A percentile compares a stretch with the other conserved stretches of the same genome.
Conservation (phyloP, 441 rosid genomes). For the Populus tomentosa region DNA sequence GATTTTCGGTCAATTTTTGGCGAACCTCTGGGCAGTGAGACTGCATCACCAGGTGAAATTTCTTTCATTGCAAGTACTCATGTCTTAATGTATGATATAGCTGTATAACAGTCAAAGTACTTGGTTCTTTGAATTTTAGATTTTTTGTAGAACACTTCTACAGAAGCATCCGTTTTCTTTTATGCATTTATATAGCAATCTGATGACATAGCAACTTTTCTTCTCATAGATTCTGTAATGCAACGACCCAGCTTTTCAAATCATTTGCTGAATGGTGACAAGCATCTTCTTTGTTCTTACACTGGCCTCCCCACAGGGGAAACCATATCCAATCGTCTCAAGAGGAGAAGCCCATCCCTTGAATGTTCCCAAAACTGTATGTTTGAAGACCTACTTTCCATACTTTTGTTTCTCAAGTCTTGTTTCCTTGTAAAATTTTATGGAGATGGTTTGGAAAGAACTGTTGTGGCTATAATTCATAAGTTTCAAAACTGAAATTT, state of each 20-base stretch:
- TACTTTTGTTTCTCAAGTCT: background rate
- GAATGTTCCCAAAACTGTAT: conserved; percentile 1
- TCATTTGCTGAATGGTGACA: background rate
- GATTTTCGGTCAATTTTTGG: background rate
- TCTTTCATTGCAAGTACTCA: background rate
- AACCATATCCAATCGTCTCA: background rate
- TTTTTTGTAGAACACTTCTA: background rate
- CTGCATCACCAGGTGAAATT: background rate
- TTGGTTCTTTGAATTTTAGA: background rate
- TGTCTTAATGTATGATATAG: background rate
- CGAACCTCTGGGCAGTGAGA: background rate
- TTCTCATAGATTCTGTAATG: background rate
- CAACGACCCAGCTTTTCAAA: background rate
- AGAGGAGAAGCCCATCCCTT: background rate
- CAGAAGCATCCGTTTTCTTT: background rate
- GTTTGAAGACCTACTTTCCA: background rate
- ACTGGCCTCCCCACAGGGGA: background rate
- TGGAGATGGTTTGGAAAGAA: background rate
- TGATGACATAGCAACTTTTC: background rate
- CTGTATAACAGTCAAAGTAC: background rate
- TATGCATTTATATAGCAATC: background rate
- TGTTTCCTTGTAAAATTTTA: background rate
- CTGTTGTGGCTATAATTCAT: background rate
- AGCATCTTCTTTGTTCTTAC: background rate
- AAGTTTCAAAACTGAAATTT: background rate